phyloP scores from a whole-genome alignment of 1,139 yeast genomes.

The Yamadazyma oceani region DNA sequence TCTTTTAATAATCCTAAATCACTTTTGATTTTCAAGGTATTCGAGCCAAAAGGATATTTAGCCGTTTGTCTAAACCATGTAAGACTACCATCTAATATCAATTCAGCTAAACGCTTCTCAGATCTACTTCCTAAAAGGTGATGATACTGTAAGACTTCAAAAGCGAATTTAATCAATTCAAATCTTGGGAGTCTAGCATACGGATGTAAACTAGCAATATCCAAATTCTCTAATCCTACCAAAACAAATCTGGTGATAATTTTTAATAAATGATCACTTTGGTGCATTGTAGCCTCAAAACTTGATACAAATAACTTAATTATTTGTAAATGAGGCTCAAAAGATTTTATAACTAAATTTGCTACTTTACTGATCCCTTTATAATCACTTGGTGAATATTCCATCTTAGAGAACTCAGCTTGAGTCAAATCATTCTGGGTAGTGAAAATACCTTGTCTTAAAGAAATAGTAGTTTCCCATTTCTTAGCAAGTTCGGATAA shows the following conservation, averaged over 20 bases:
- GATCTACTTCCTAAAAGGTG: slow-evolving; percentile 47
- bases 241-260: slow-evolving; percentile 64
- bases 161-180: slow-evolving; percentile 68
- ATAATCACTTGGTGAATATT: slow-evolving; percentile 82
- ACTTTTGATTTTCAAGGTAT: slow-evolving; percentile 66
- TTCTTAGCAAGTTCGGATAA: slow-evolving; percentile 65
- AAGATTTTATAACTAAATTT: slow-evolving; percentile 30
- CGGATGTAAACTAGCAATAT: slow-evolving; percentile 76
- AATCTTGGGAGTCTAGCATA: slow-evolving; percentile 73
- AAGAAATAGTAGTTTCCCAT: slow-evolving; percentile 69
- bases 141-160: slow-evolving; percentile 64
- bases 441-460: slow-evolving; percentile 65
- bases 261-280: slow-evolving; percentile 69
- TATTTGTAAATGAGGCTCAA: slow-evolving; percentile 73
- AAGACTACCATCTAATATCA: slow-evolving; percentile 65
- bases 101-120: slow-evolving; percentile 44
- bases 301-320: slow-evolving; percentile 73
- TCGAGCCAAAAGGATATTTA: slow-evolving; percentile 83
- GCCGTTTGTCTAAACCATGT: slow-evolving; percentile 73
- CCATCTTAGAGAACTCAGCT: slow-evolving; percentile 78
- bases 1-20: slow-evolving; percentile 62
- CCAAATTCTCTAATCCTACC: slow-evolving; percentile 56
- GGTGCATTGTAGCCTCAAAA: slow-evolving; percentile 77
- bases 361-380: slow-evolving; percentile 56
- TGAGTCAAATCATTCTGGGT: slow-evolving; percentile 54